Evolutionary conservation across 2,329 filamentous ascomycete species (phyloP), one percentile per base, ranked within the genome.

Genomic region (Pseudocercospora fijiensis): DNA sequence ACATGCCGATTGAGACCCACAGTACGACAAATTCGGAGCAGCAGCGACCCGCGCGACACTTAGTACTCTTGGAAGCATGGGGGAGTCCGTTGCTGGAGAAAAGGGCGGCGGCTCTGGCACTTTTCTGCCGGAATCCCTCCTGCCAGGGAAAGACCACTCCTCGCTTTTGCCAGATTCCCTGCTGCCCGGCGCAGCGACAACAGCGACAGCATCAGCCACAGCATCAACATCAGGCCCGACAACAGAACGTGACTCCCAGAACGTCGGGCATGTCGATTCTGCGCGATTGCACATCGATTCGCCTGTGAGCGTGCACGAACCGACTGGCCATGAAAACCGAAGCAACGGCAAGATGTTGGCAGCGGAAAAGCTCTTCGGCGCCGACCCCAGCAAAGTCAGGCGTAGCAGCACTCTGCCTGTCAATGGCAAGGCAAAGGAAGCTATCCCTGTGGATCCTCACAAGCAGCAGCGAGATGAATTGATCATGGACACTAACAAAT

Each of bases 401-500:
- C 68, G 65, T 20, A 68, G 65, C 43, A 62, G 51, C 60, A 65
- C 63, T 62, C 58, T 70, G 24, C 68, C 68, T 41, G 62, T 69
- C 61, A 45, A 62, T 26, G 41, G 51, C 33, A 61, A 58, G 33
- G 60, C 61, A 9, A 60, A 64, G 30, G 37, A 64, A 22, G 55
- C 61, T 7, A 24, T 28, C 2, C 37, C 28, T 18, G 43, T 64
- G 51, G 70, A 72, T 43, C 66, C 68, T n/a, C 63, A 61, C 33
- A 73, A 71, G 53, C 64, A 67, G 51, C 69, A 71, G 26, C 70
- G 71, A 47, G 76, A 78, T 65, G 75, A 74, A 49, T 71, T 73
- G 52, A 74, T 78, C 64, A 77, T 77, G 76, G 74, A 75, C 62
- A 97, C 92, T 63, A 96, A 96, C 76, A 93, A 88, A 75, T 94